phyloP scores from a whole-genome alignment of 1,284 basidiomycete species.

The Phlebopus sp. region DNA sequence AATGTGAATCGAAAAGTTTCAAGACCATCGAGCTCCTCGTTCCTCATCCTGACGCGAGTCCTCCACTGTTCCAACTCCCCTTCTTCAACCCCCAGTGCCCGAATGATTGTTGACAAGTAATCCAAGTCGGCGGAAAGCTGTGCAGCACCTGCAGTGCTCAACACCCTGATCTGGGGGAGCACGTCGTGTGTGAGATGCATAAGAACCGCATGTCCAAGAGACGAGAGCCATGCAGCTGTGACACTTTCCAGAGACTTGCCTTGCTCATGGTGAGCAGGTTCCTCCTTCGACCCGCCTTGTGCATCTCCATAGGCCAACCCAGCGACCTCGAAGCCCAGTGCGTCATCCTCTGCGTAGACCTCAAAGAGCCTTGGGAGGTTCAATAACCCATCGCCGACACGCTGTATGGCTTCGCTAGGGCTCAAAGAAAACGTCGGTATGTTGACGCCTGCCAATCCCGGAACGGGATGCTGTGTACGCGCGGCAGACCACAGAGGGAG shows the following conservation, averaged over 20 bases:
- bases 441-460: conserved; percentile 40
- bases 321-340: conserved; percentile 82
- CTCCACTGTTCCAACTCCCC: conserved; percentile 75
- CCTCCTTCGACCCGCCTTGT: conserved; percentile 1
- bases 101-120: conserved; percentile 89
- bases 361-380: conserved; percentile 94
- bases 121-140: conserved; percentile 88
- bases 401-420: conserved; percentile 85
- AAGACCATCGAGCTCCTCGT: conserved; percentile 45
- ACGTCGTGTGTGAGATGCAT: conserved; percentile 66
- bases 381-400: conserved; percentile 88
- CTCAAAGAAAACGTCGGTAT: conserved; percentile 94
- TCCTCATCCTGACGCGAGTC: conserved; percentile 57
- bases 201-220: conserved; percentile 79
- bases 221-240: conserved; percentile 86
- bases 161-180: conserved; percentile 57
- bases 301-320: conserved; percentile 16
- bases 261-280: conserved; percentile 38
- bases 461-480: conserved; percentile 38
- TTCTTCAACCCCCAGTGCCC: conserved; percentile 85
- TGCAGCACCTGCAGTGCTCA: conserved; percentile 67
- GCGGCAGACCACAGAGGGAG: conserved; percentile 66
- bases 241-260: conserved; percentile 66
- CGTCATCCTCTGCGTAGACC: conserved; percentile 89
- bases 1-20: too few species aligned